A percentile compares a stretch with the other conserved stretches of the same genome.
These are phyloP conservation scores for Castanea crenata DNA, from an alignment of 306 rosid species.

Conservation along the genomic window DNA sequence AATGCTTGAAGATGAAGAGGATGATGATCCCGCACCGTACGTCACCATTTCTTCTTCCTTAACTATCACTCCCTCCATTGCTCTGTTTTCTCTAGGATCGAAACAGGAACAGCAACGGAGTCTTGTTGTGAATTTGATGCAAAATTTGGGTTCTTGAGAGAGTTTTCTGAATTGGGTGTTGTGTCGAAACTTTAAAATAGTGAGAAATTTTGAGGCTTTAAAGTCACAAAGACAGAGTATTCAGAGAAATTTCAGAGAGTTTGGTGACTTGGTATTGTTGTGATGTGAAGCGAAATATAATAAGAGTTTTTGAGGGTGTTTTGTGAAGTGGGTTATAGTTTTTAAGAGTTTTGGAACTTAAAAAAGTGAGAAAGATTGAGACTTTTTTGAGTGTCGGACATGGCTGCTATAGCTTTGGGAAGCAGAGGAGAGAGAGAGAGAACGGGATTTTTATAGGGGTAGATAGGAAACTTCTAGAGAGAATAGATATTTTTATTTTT, in stretches of 20 bases:
- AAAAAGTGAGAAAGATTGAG: no score
- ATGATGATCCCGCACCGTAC: constrained; percentile 31
- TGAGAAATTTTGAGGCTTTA: not conserved
- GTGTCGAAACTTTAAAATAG: no score
- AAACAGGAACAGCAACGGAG: not conserved
- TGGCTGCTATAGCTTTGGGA: not conserved
- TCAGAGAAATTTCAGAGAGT: no score
- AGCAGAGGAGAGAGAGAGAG: not conserved
- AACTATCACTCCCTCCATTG: constrained; percentile 43
- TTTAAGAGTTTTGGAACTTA: no score
- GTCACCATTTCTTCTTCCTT: constrained; percentile 53
- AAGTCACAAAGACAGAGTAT: not conserved
- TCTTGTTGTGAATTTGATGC: not conserved
- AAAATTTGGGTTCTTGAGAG: not conserved
- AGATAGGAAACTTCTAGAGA: constrained; percentile 56
- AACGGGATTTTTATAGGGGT: constrained; percentile 20
- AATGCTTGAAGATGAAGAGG: constrained; percentile 48
- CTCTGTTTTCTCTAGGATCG: not conserved
- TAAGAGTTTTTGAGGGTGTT: no score
- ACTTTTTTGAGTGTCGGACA: not conserved
- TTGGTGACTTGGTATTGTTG: no score
- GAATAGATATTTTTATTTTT: not conserved
- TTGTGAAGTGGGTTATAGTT: no score
- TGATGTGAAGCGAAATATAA: no score
- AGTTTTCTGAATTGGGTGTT: no score